A percentile compares a stretch with the other conserved stretches of the same genome.
Evolutionary conservation across 306 rosid genomes (phyloP).

Genomic region (Myrica gale): DNA sequence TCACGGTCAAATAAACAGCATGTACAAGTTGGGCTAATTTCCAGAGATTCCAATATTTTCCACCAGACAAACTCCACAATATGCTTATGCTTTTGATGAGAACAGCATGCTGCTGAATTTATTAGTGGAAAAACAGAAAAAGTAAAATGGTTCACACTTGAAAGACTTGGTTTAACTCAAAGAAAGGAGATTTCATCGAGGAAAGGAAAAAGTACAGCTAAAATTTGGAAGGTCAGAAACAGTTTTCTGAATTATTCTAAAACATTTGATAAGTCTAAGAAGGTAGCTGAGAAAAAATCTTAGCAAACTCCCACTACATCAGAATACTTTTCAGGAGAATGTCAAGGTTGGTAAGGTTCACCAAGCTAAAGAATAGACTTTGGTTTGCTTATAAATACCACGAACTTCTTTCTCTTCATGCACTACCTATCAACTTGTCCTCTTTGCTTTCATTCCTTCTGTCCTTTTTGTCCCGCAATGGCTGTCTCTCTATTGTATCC

Average conservation of each 20-base stretch:
- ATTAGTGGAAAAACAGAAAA: background rate
- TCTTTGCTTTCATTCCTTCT: conserved; percentile 17
- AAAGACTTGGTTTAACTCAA: conserved; percentile 2
- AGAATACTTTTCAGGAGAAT: conserved; percentile 16
- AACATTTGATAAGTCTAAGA: conserved; percentile 8
- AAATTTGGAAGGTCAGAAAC: conserved; percentile 14
- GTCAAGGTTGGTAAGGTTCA: conserved; percentile 44
- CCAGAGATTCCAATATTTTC: background rate
- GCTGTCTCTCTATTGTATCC: conserved; percentile 38
- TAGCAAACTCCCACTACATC: conserved; percentile 11
- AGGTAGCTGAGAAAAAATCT: conserved; percentile 19
- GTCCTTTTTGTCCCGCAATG: conserved; percentile 34
- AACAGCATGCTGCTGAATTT: conserved; percentile 7
- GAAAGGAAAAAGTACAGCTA: background rate
- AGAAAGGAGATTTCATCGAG: background rate
- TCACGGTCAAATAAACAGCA: conserved; percentile 3
- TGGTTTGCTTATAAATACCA: conserved; percentile 51
- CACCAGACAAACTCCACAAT: background rate
- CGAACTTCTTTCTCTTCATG: conserved; percentile 26
- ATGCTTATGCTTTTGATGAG: conserved; percentile 3
- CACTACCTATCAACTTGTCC: conserved; percentile 25
- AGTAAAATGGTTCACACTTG: conserved; percentile 3
- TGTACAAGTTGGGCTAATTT: background rate
- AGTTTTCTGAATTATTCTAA: conserved; percentile 2
- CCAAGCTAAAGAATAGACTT: conserved; percentile 5